These are phyloP conservation scores for Penicillium angulare DNA, from an alignment of 495 filamentous ascomycete species.

Conservation along the genomic window DNA sequence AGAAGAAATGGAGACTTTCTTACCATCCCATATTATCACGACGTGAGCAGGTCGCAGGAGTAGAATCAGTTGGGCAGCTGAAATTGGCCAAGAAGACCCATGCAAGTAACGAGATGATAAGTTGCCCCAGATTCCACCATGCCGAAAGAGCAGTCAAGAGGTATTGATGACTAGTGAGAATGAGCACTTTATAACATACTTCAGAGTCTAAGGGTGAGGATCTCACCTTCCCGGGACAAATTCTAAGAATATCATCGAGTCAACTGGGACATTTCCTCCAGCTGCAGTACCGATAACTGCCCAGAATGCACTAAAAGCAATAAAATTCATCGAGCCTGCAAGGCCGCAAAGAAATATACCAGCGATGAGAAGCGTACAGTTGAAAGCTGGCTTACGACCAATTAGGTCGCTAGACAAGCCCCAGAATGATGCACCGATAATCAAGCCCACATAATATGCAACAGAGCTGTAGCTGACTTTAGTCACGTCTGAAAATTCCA, in stretches of 20 bases:
- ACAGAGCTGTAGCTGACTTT: conserved; percentile 37
- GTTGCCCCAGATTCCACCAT: conserved; percentile 36
- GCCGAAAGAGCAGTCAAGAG: conserved; percentile 30
- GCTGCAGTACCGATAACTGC: conserved; percentile 33
- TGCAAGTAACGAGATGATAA: conserved; percentile 30
- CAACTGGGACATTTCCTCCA: conserved; percentile 34
- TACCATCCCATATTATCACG: conserved; percentile 37
- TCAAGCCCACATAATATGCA: conserved; percentile 34
- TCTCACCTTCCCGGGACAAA: conserved; percentile 28
- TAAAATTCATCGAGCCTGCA: conserved; percentile 29
- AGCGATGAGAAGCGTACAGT: conserved; percentile 26
- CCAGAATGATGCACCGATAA: conserved; percentile 37
- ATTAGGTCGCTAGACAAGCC: conserved; percentile 33
- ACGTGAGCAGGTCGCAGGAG: conserved; percentile 23
- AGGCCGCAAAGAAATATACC: conserved; percentile 30
- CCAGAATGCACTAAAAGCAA: conserved; percentile 35
- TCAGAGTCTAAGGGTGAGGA: neutral
- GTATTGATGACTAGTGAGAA: conserved; percentile 24
- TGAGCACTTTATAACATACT: neutral
- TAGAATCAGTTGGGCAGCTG: conserved; percentile 28
- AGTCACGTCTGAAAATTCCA: conserved; percentile 26
- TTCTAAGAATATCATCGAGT: conserved; percentile 34
- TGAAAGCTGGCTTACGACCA: conserved; percentile 33
- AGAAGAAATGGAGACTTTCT: neutral
- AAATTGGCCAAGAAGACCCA: conserved; percentile 37